Percentiles rank a stretch among this genome's conserved stretches.
phyloP scores from a whole-genome alignment of 176 grass and related monocot species.

The Themeda triandra region DNA sequence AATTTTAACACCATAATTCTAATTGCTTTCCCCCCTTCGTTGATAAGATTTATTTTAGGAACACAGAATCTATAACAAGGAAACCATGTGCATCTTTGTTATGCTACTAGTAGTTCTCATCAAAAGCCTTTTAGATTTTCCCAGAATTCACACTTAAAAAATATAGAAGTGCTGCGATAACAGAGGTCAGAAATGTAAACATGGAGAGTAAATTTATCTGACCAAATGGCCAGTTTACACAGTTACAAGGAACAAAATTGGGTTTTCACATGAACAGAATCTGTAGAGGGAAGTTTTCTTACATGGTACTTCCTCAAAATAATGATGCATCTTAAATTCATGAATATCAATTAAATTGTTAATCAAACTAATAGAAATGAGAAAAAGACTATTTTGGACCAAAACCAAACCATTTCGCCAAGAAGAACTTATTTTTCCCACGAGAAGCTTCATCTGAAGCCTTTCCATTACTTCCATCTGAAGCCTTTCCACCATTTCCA shows the following conservation, averaged over 20 bases:
- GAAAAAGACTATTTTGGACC: slow-evolving; percentile 39
- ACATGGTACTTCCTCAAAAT: neutral
- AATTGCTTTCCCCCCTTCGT: neutral
- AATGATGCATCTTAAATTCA: neutral
- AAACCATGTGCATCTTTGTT: neutral
- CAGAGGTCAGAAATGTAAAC: slow-evolving; percentile 4
- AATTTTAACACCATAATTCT: neutral
- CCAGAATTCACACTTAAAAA: neutral
- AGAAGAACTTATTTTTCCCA: slow-evolving; percentile 51
- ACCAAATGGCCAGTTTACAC: neutral
- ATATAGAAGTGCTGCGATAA: neutral
- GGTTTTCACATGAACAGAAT: slow-evolving; percentile 6
- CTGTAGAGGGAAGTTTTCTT: neutral
- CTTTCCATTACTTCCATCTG: slow-evolving; percentile 55
- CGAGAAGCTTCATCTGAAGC: slow-evolving; percentile 39
- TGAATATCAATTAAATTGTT: neutral
- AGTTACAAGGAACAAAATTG: neutral
- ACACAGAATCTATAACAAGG: neutral
- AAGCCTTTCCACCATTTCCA: slow-evolving; percentile 27
- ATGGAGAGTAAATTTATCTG: slow-evolving; percentile 37
- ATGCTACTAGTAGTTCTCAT: neutral
- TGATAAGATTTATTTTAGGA: neutral
- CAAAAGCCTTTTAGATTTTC: neutral
- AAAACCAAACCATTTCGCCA: slow-evolving; percentile 75
- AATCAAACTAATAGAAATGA: neutral